Percentiles rank a stretch among this genome's conserved stretches.
These are phyloP conservation scores for Zygosaccharomyces lentus DNA, from an alignment of 805 yeast genomes.

Conservation along the genomic window DNA sequence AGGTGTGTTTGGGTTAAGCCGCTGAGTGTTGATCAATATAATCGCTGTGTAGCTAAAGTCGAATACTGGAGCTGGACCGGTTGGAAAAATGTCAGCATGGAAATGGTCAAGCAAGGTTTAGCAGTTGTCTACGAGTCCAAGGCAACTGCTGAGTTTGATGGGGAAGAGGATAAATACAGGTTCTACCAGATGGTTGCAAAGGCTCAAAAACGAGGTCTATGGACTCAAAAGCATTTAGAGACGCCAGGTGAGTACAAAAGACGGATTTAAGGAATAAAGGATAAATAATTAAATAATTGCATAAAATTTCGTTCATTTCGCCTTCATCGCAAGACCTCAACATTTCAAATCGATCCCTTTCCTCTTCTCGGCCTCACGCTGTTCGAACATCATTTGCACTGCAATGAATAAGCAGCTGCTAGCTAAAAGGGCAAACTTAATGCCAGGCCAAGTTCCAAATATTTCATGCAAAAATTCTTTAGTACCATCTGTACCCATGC, in stretches of 20 bases:
- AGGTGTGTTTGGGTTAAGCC: slow-evolving; percentile 72
- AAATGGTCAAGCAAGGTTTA: slow-evolving; percentile 79
- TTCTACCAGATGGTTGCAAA: slow-evolving; percentile 60
- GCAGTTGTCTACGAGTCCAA: slow-evolving; percentile 87
- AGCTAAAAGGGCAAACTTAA: slow-evolving; percentile 55
- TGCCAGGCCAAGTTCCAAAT: slow-evolving; percentile 67
- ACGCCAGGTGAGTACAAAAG: slow-evolving; percentile 82
- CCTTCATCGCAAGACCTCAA: slow-evolving; percentile 13
- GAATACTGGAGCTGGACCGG: slow-evolving; percentile 55
- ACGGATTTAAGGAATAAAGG: slow-evolving; percentile 14
- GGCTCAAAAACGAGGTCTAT: slow-evolving; percentile 56
- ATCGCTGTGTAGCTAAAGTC: slow-evolving; percentile 79
- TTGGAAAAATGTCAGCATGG: slow-evolving; percentile 73
- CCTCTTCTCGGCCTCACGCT: slow-evolving; percentile 81
- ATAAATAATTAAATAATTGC: background rate
- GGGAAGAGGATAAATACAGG: slow-evolving; percentile 56
- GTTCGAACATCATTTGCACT: slow-evolving; percentile 90
- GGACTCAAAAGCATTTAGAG: slow-evolving; percentile 51
- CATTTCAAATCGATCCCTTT: slow-evolving; percentile 80
- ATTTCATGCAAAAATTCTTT: slow-evolving; percentile 58
- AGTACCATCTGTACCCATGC: slow-evolving; percentile 87
- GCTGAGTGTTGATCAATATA: slow-evolving; percentile 79
- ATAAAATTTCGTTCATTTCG: background rate
- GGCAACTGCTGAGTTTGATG: slow-evolving; percentile 80
- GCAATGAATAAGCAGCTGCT: slow-evolving; percentile 72